Percentiles rank a stretch among this genome's conserved stretches.
phyloP scores from a whole-genome alignment of 495 filamentous ascomycete species.

The Amphirosellinia nigrospora region DNA sequence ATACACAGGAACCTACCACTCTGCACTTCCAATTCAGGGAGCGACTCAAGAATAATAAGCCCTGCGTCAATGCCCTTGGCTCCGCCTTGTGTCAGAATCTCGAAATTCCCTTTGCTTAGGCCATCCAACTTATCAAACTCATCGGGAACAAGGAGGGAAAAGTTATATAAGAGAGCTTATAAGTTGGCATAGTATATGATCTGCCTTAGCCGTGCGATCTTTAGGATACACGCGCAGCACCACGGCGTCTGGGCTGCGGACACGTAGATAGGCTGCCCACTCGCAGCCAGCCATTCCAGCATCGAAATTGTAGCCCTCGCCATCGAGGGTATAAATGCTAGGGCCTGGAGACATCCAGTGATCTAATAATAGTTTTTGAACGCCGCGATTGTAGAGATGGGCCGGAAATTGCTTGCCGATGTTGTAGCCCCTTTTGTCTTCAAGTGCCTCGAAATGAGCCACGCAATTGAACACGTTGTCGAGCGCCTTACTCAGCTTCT shows the following conservation, averaged over 20 bases:
- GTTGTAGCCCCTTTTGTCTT: slow-evolving; percentile 25
- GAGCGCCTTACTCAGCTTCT: neutral
- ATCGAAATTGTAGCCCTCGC: neutral
- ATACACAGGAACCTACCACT: slow-evolving; percentile 21
- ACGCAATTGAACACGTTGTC: slow-evolving; percentile 20
- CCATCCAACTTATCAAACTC: slow-evolving; percentile 18
- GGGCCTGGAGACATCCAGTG: slow-evolving; percentile 17
- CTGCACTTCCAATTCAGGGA: slow-evolving; percentile 11
- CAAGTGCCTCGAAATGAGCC: slow-evolving; percentile 15
- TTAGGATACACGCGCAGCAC: slow-evolving; percentile 29
- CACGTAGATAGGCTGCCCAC: slow-evolving; percentile 29
- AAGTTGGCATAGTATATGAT: slow-evolving; percentile 27
- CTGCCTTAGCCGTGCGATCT: slow-evolving; percentile 14
- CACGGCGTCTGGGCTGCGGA: slow-evolving; percentile 7
- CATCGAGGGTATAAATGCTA: slow-evolving; percentile 19
- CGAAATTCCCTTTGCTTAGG: slow-evolving; percentile 20
- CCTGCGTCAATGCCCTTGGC: slow-evolving; percentile 23
- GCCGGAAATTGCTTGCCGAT: slow-evolving; percentile 22
- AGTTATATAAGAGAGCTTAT: slow-evolving; percentile 28
- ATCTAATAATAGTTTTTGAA: slow-evolving; percentile 3
- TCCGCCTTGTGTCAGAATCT: slow-evolving; percentile 20
- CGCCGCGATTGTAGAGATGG: slow-evolving; percentile 22
- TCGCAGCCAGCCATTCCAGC: slow-evolving; percentile 25
- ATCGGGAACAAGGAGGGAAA: slow-evolving; percentile 20
- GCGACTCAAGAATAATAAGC: slow-evolving; percentile 24